phyloP scores from a whole-genome alignment of 1,139 yeast genomes.

The Diutina ranongensis region DNA sequence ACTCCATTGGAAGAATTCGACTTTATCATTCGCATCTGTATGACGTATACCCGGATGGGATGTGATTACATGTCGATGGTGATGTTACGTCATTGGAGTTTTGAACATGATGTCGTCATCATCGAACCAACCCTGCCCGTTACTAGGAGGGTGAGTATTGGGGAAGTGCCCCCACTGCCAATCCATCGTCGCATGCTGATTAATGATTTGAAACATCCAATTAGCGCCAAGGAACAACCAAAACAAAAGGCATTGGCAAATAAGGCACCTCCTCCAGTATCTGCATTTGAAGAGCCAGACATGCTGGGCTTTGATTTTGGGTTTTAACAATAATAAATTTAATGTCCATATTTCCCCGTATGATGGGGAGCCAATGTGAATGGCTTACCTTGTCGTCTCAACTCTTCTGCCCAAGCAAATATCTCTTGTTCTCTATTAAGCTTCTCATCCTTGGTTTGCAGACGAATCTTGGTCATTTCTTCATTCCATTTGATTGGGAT shows the following conservation, averaged over 20 bases:
- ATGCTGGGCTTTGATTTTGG: constrained; percentile 50
- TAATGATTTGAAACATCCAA: constrained; percentile 6
- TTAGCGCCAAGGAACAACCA: neutral
- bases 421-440: constrained; percentile 13
- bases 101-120: constrained; percentile 16
- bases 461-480: constrained; percentile 12
- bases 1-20: constrained; percentile 42
- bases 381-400: constrained; percentile 13
- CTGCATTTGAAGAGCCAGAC: constrained; percentile 62
- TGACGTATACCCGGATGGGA: constrained; percentile 78
- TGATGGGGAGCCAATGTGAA: constrained; percentile 5
- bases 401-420: constrained; percentile 13
- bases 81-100: constrained; percentile 59
- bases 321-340: neutral
- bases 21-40: constrained; percentile 49
- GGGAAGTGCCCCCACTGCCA: constrained; percentile 6
- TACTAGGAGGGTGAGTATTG: neutral
- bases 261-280: constrained; percentile 34
- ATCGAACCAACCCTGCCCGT: neutral
- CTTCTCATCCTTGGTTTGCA: constrained; percentile 14
- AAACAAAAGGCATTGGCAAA: constrained; percentile 9
- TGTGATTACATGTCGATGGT: constrained; percentile 70
- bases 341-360: neutral
- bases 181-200: constrained; percentile 9
- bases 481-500: constrained; percentile 19